Evolutionary conservation across 495 filamentous ascomycete species (phyloP).

Genomic region (Recurvomyces mirabilis): DNA sequence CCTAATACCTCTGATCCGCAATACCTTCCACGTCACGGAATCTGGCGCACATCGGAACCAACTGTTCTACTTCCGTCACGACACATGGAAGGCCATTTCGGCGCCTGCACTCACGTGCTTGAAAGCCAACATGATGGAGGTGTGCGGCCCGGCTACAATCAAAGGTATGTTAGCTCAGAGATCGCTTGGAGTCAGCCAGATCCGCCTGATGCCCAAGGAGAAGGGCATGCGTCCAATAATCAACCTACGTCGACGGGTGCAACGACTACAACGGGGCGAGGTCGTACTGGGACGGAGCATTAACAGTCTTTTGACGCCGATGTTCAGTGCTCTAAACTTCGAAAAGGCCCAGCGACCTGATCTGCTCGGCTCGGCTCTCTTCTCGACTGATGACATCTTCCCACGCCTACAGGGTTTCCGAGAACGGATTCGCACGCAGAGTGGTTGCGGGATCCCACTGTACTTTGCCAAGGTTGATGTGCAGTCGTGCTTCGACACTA

Average conservation of each 20-base stretch:
- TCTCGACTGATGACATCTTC: conserved; percentile 74
- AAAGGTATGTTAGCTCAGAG: conserved; percentile 47
- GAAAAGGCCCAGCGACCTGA: conserved; percentile 58
- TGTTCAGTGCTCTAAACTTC: conserved; percentile 62
- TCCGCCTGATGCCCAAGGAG: conserved; percentile 71
- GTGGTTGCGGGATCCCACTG: conserved; percentile 29
- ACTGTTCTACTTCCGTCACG: conserved; percentile 90
- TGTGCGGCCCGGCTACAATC: conserved; percentile 51
- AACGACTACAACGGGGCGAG: conserved; percentile 41
- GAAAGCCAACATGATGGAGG: conserved; percentile 68
- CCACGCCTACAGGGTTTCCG: conserved; percentile 61
- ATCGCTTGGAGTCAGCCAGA: conserved; percentile 60
- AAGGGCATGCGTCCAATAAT: conserved; percentile 67
- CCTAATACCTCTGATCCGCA: conserved; percentile 73
- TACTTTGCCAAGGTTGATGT: conserved; percentile 93
- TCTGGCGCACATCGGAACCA: conserved; percentile 68
- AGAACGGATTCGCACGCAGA: conserved; percentile 27
- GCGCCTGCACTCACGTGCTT: conserved; percentile 60
- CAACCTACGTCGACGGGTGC: conserved; percentile 59
- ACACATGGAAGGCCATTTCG: conserved; percentile 69
- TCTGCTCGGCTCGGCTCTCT: conserved; percentile 61
- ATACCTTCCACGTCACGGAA: conserved; percentile 91
- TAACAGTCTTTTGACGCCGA: conserved; percentile 66
- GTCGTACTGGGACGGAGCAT: conserved; percentile 59
- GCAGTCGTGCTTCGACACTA: conserved; percentile 86